phyloP scores from a whole-genome alignment of 805 yeast genomes.

The Torulaspora indica region DNA sequence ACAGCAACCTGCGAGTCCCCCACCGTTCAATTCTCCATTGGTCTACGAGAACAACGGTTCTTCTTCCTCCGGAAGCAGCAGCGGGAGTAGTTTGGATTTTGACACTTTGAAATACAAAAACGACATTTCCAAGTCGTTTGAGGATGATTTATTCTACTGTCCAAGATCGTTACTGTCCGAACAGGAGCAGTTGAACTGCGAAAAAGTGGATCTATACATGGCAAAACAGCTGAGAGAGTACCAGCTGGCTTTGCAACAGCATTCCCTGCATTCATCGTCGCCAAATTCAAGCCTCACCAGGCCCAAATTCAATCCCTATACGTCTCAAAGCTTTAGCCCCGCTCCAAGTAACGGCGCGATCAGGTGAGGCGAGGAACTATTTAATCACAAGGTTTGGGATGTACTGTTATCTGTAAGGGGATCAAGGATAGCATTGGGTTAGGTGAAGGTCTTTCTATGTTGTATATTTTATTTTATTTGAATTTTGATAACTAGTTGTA shows the following conservation, averaged over 20 bases:
- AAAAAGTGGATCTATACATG: constrained; percentile 26
- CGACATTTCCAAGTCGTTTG: constrained; percentile 31
- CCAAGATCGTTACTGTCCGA: constrained; percentile 31
- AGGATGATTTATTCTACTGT: constrained; percentile 34
- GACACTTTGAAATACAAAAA: constrained; percentile 26
- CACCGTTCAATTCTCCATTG: constrained; percentile 15
- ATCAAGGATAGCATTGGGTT: constrained; percentile 5
- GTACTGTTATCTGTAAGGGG: neutral
- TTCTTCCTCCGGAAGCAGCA: constrained; percentile 9
- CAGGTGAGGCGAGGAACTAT: neutral
- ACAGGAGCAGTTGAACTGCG: constrained; percentile 28
- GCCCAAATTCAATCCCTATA: constrained; percentile 63
- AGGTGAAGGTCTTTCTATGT: constrained; percentile 12
- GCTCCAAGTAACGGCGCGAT: constrained; percentile 18
- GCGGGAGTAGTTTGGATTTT: constrained; percentile 15
- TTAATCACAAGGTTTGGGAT: neutral
- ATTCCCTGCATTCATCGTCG: constrained; percentile 7
- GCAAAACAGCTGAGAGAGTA: constrained; percentile 21
- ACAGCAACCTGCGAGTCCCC: constrained; percentile 15
- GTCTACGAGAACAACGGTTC: constrained; percentile 8
- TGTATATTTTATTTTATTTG: constrained; percentile 1
- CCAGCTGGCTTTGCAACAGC: constrained; percentile 10
- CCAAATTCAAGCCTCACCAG: constrained; percentile 13
- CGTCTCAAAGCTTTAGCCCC: constrained; percentile 60
- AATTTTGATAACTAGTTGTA: neutral